Evolutionary conservation across 768 basidiomycete species (phyloP), one percentile per base, ranked within the genome.

Genomic region (Termitomyces sp.): DNA sequence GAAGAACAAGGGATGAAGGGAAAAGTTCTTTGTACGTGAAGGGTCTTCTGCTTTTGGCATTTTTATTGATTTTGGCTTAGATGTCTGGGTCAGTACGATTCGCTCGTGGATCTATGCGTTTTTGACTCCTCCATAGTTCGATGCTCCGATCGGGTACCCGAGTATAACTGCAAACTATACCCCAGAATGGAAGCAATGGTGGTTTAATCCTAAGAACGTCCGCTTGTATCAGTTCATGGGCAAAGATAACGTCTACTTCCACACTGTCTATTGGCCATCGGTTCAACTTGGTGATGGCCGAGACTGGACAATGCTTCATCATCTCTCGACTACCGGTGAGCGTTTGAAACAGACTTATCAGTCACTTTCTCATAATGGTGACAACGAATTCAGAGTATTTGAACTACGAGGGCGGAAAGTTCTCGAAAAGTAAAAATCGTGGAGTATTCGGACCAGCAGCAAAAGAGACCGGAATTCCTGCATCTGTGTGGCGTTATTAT

Each of bases 171-270:
- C 95, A 53, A 90, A 88, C 68, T 95, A 95, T 77, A 96, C 93
- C 36, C 78, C 89, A 20, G 89, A 97, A 62, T 99, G 97, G 97
- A 86, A 88, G 72, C 81, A 86, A 71, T 99, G 97, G 97, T 99
- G 97, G 97, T 86, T 90, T 68, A 89, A 95, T 68, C 90, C 89
- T 1, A 79, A 92, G 64, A 80, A 98, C 65, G 95, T 99, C 58
- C 80, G 84, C 64, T 77, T 98, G 51, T 97, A 93, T 76, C 96
- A 99, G 72, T 99, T 99, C 80, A 99, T 99, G 97, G 97, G 97
- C 69, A 99, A 99, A 76, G 96, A 98, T 71, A 98, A 95, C 61
- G 93, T 95, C 50, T 98, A 96, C 73, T 99, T 99, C 84, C 97
- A 99, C 72, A 93, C 93, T 0, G 85, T 99, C 40, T 93, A 93